Percentiles rank a stretch among this genome's conserved stretches.
phyloP scores from a whole-genome alignment of 169 alveolate genomes.

The Cryptosporidium bovis region DNA sequence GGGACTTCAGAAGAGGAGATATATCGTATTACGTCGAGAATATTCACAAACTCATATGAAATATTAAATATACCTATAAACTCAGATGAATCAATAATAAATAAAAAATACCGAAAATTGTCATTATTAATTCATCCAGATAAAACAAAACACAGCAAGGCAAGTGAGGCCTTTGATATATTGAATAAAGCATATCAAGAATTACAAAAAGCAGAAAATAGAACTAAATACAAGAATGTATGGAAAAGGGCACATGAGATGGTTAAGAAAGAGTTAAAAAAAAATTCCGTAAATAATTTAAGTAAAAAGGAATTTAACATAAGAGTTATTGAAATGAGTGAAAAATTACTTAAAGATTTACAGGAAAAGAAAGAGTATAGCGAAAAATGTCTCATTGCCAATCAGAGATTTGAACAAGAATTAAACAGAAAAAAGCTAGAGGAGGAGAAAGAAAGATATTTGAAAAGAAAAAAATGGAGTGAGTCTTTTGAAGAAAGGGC shows the following conservation, averaged over 20 bases:
- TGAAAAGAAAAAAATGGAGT: conserved; percentile 64
- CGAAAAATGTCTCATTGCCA: conserved; percentile 84
- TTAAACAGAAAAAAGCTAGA: conserved; percentile 41
- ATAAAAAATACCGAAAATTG: conserved; percentile 78
- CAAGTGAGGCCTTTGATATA: conserved; percentile 88
- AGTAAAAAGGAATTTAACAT: conserved; percentile 78
- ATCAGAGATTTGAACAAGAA: conserved; percentile 76
- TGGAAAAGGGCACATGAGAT: conserved; percentile 84
- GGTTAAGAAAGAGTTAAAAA: conserved; percentile 79
- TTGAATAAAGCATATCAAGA: conserved; percentile 85
- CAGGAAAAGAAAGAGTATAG: conserved; percentile 86
- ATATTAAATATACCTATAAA: conserved; percentile 78
- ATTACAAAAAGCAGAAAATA: conserved; percentile 82
- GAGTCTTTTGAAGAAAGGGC: conserved; percentile 57
- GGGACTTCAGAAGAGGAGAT: conserved; percentile 81
- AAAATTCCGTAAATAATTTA: conserved; percentile 54
- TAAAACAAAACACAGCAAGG: conserved; percentile 87
- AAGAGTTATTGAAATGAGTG: conserved; percentile 84
- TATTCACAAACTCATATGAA: conserved; percentile 80
- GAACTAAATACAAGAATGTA: conserved; percentile 83
- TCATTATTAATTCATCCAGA: conserved; percentile 92
- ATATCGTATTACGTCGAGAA: conserved; percentile 77
- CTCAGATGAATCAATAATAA: conserved; percentile 78
- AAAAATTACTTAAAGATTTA: conserved; percentile 79
- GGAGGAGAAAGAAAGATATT: conserved; percentile 45